Percentiles rank a stretch among this genome's conserved stretches.
phyloP scores from a whole-genome alignment of 768 basidiomycete genomes.

The Auriscalpium vulgare region DNA sequence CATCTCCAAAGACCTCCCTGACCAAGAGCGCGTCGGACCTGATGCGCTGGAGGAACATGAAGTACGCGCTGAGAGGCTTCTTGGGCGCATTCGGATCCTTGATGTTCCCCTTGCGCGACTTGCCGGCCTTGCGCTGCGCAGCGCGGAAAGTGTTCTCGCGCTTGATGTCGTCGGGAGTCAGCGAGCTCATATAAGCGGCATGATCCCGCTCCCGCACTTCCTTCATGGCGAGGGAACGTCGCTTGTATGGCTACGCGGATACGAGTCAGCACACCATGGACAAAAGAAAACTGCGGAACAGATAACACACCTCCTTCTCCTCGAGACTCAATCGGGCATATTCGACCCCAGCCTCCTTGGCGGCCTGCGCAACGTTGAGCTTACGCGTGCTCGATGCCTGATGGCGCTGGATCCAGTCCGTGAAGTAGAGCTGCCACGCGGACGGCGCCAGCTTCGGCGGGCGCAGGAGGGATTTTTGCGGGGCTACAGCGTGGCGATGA shows the following conservation, averaged over 20 bases:
- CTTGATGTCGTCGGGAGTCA: conserved; percentile 92
- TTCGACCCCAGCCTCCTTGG: conserved; percentile 89
- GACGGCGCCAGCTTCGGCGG: conserved; percentile 90
- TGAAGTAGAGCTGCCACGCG: conserved; percentile 95
- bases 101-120: conserved; percentile 88
- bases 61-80: conserved; percentile 91
- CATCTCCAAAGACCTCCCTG: conserved; percentile 75
- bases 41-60: conserved; percentile 91
- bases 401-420: conserved; percentile 87
- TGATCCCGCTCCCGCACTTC: conserved; percentile 79
- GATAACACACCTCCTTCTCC: conserved; percentile 67
- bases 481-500: conserved; percentile 36
- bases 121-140: conserved; percentile 88
- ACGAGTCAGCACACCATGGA: conserved; percentile 12
- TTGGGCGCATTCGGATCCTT: conserved; percentile 96
- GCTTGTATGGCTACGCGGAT: conserved; percentile 65
- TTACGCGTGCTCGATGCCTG: conserved; percentile 75
- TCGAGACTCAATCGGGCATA: conserved; percentile 72
- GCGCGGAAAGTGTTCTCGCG: conserved; percentile 88
- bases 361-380: conserved; percentile 90
- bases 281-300: conserved; percentile 15
- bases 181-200: conserved; percentile 74
- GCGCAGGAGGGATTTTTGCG: conserved; percentile 68
- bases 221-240: conserved; percentile 77
- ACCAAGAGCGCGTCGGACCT: conserved; percentile 72